Evolutionary conservation across 208 protist genomes (phyloP), one percentile per base, ranked within the genome.

Genomic region (Angomonas ambiguus): DNA sequence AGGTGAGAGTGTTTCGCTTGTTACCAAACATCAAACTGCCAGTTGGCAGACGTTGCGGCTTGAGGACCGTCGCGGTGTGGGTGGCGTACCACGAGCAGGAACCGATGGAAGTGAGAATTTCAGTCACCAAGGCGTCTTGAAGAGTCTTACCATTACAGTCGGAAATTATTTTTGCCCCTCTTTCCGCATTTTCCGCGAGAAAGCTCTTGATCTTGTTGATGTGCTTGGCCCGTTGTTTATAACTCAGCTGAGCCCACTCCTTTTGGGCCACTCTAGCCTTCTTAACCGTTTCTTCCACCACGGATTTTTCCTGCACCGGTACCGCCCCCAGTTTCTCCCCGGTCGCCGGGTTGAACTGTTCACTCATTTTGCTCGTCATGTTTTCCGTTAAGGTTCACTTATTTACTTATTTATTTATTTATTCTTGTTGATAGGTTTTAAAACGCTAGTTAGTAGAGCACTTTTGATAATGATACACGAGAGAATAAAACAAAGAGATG

Each of bases 1-100:
- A 90, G 22, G 77, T 11, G 2, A 94, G 64, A 22, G 70, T 77
- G 83, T 92, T 94, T 1, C 63, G 65, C 67, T 94, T 94, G 80
- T 94, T 94, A 2, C 62, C 66, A 57, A 92, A 94, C 13, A 89
- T 55, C 10, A 87, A 51, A 49, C 69, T 85, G 53, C 88, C 88
- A 33, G 30, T 56, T 0, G 75, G 65, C 28, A 94, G 67, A 30
- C 65, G 74, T 28, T 85, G 38, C 31, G 80, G 62, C 0, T 68
- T 58, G 30, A 94, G 70, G 1, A 78, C 79, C 51, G 49, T 75
- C 28, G 62, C 72, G 0, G 88, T 83, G 56, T 91, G 85, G 22
- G 71, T 72, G 2, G 85, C 83, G 68, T 94, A 94, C 88, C 88
- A 94, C 42, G 87, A 67, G 67, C 83, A 89, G 8, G 69, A 76